Evolutionary conservation across 495 filamentous ascomycete genomes (phyloP).

Genomic region (Xylaria longipes): DNA sequence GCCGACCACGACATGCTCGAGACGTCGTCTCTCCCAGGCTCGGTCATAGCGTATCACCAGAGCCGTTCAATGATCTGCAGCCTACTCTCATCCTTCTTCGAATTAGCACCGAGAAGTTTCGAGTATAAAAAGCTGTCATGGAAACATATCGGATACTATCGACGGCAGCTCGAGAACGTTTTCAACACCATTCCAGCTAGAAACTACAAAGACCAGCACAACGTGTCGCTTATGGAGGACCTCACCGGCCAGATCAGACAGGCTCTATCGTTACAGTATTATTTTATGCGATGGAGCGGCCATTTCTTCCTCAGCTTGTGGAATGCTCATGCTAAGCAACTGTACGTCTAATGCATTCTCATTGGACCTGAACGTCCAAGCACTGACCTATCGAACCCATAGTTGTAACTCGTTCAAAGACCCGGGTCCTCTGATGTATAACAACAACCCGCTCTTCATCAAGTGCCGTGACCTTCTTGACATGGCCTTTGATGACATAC

Average conservation of each 20-base stretch:
- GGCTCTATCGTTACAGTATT: constrained; percentile 37
- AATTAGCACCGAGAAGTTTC: constrained; percentile 29
- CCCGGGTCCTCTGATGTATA: constrained; percentile 51
- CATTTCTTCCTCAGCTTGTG: constrained; percentile 54
- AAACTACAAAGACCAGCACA: constrained; percentile 31
- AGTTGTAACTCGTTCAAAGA: constrained; percentile 57
- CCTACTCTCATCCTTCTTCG: constrained; percentile 46
- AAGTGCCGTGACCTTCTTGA: constrained; percentile 47
- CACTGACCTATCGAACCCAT: not conserved
- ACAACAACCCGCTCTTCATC: constrained; percentile 46
- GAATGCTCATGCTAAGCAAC: constrained; percentile 50
- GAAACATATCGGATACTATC: constrained; percentile 8
- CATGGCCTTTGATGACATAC: constrained; percentile 46
- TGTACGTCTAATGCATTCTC: constrained; percentile 26
- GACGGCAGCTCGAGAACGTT: constrained; percentile 28
- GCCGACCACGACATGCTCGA: constrained; percentile 24
- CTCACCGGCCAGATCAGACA: constrained; percentile 48
- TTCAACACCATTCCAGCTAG: constrained; percentile 39
- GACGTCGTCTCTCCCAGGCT: constrained; percentile 24
- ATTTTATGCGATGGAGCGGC: constrained; percentile 48
- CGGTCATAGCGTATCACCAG: constrained; percentile 48
- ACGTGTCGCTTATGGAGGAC: constrained; percentile 47
- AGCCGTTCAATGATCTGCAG: constrained; percentile 49
- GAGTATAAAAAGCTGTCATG: constrained; percentile 36
- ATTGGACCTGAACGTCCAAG: not conserved